Evolutionary conservation across 108 stramenopile genomes (phyloP), one percentile per base, ranked within the genome.

Genomic region (Fragilaria crotonensis): DNA sequence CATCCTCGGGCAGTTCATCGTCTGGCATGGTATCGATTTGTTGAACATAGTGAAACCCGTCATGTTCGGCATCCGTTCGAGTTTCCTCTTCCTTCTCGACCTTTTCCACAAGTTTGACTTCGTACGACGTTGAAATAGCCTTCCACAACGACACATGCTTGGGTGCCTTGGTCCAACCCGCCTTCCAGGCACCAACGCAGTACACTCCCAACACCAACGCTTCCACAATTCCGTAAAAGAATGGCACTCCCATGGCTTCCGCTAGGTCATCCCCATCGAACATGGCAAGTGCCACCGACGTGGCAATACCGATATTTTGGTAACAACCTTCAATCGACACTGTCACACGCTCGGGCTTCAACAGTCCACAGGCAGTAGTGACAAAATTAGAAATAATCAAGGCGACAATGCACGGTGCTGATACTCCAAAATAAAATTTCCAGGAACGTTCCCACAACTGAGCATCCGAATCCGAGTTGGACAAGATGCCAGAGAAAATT

Each of bases 231-330:
- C 90, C 90, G 59, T 88, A 92, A 47, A 81, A 88, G 25, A 92
- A 75, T 44, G 87, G 87, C 22, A 93, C 83, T 25, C 85, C 81
- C 63, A 90, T 78, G 3, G 90, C 90, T 32, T 78, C 64, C 3
- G 59, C 76, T 49, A 76, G 54, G 20, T 83, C 73, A 5, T 73
- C 60, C n/a, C 79, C 81, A 23, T 73, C 44, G 63, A 88, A 88
- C 87, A 92, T 87, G 57, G 87, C 62, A 25, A 88, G 58, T 0
- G 80, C 86, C 47, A 81, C 62, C 2, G 82, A 79, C 2, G 84
- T 88, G 0, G 81, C 87, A 61, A 94, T 89, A 5, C 93, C 93
- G 1, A 85, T 72, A 68, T 94, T 94, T 77, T 94, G 93, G 54
- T 94, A 94, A 49, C 73, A 76, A 48, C 87, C 84, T 54, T 94